Evolutionary conservation across 805 yeast genomes (phyloP), one percentile per base, ranked within the genome.

Genomic region (Torulaspora quercuum): DNA sequence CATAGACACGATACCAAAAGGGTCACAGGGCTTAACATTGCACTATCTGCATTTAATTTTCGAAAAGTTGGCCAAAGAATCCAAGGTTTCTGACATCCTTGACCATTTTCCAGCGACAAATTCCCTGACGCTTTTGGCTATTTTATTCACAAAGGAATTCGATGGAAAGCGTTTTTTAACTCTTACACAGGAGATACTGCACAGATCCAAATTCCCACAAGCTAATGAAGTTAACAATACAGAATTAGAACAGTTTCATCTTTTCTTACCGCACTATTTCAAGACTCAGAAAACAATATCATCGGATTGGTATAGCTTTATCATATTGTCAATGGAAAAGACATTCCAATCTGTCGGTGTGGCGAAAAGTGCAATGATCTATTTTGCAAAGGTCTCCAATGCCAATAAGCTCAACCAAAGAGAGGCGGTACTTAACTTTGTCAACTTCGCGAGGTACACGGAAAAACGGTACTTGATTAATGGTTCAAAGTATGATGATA

Each of bases 321-420:
- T 61, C 11, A 55, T 58, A 7, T 35, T 45, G 3, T 67, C 72
- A 1, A 57, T 72, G 33, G 50, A 59, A 10, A 66, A 61, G 31
- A 71, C 78, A 0, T 75, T 73, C 39, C 79, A 73, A 47, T 71
- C 67, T 25, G 57, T 53, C 14, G 42, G 39, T 5, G 60, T 65
- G 26, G 53, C 58, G 26, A 62, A 49, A 43, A 52, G 57, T 41
- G 69, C 67, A 39, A 65, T 60, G 48, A 55, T 39, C 45, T 62
- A 62, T 42, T 63, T 56, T n/a, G 36, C 42, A 2, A 38, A 45
- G 10, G 37, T 36, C 13, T 33, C 49, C 5, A 46, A 49, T 16
- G 14, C 22, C 0, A 46, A 51, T 1, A 61, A 61, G 29, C 39
- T 52, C 3, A 50, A 49, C 7, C 57, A 66, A 4, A 42, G 28